Percentiles rank a stretch among this genome's conserved stretches.
Evolutionary conservation across 257 asterid species (phyloP).

Genomic region (Gentiana macrophylla): DNA sequence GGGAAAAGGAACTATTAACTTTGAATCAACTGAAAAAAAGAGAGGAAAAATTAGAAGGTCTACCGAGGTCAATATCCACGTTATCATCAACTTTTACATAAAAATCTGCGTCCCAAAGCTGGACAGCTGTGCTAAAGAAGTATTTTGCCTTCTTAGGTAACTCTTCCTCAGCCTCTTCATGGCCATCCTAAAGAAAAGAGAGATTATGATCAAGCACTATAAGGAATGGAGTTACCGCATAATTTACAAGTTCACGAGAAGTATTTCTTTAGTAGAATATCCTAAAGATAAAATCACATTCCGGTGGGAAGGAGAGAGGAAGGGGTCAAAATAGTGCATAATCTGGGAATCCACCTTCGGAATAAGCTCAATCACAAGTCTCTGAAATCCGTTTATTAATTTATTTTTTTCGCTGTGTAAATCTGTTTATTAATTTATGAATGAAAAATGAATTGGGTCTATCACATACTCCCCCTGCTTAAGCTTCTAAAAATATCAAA

Average conservation of each 20-base stretch:
- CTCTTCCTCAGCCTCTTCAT: slow-evolving; percentile 93
- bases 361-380: too few species aligned
- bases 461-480: background rate
- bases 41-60: slow-evolving; percentile 4
- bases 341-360: too few species aligned
- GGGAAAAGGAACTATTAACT: too few species aligned
- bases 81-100: slow-evolving; percentile 74
- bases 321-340: too few species aligned
- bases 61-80: slow-evolving; percentile 71
- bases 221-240: too few species aligned
- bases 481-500: too few species aligned
- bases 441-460: background rate
- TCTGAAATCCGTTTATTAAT: too few species aligned
- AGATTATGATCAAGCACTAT: background rate
- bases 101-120: slow-evolving; percentile 89
- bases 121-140: slow-evolving; percentile 83
- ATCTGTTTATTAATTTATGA: background rate
- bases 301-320: too few species aligned
- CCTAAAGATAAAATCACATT: background rate
- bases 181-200: slow-evolving; percentile 43
- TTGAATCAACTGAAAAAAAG: too few species aligned
- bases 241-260: too few species aligned
- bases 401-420: too few species aligned
- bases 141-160: slow-evolving; percentile 68
- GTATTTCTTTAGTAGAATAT: too few species aligned